Conservation (phyloP, 257 asterid genomes). For the Cordia subcordata region DNA sequence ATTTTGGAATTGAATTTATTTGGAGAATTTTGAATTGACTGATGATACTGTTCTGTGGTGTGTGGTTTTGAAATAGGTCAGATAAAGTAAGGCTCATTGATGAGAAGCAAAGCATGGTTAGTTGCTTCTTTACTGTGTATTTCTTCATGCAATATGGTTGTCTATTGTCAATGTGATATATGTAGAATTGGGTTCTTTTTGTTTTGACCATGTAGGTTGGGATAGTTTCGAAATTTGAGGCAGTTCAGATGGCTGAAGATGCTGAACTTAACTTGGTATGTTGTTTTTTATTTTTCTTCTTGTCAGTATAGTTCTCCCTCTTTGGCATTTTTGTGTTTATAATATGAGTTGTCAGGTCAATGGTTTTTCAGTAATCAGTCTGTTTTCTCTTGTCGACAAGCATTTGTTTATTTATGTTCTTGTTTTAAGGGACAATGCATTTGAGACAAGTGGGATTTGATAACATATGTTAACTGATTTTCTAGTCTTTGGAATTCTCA, state of each 20-base stretch:
- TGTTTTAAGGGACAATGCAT: too few relatives aligned
- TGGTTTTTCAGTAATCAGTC: not conserved
- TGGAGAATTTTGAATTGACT: slow-evolving; percentile 3
- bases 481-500: too few relatives aligned
- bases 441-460: too few relatives aligned
- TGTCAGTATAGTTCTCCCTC: not conserved
- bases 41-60: slow-evolving; percentile 11
- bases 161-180: not conserved
- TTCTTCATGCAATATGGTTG: not conserved
- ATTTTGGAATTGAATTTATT: not conserved
- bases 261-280: slow-evolving; percentile 96
- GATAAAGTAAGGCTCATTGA: slow-evolving; percentile 86
- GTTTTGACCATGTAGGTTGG: slow-evolving; percentile 61
- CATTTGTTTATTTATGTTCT: too few relatives aligned
- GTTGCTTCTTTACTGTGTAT: slow-evolving; percentile 10
- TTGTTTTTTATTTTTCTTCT: too few relatives aligned
- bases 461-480: too few relatives aligned
- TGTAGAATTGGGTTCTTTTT: slow-evolving; percentile 9
- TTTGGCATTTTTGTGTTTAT: not conserved
- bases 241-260: slow-evolving; percentile 85
- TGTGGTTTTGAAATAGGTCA: slow-evolving; percentile 54
- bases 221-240: slow-evolving; percentile 65
- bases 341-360: too few relatives aligned
- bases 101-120: slow-evolving; percentile 85
- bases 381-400: too few relatives aligned